Evolutionary conservation across 2,329 filamentous ascomycete species (phyloP), one percentile per base, ranked within the genome.

Genomic region (Apiospora saccharicola): DNA sequence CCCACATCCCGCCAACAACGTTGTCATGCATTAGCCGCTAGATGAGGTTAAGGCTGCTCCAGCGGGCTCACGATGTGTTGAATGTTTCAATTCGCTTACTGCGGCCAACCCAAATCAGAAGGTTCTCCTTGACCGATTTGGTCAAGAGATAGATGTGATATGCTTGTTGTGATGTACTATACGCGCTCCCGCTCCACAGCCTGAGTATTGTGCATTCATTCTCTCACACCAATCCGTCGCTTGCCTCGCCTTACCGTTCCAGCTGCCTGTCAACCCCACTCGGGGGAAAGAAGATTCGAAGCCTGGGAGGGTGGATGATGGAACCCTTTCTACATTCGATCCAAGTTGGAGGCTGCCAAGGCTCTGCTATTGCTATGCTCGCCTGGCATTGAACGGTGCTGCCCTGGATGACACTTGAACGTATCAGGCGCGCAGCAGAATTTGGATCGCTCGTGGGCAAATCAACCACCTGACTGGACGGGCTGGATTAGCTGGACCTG

Each of bases 371-470:
- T 14, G 22, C 22, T 8, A 10, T 22, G 51, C 51, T 16, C 12
- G 51, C 30, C 53, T 61, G 53, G 53, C 53, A 61, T 61, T 22
- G 37, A 37, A 30, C 53, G 53, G 34, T 64, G 57, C 34, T n/a
- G 34, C 57, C 57, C 34, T 64, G 57, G 19, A 37, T 37, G 53
- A 19, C 53, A 61, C 53, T 61, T 61, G 53, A 61, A 16, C 53
- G 53, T 61, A 61, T 61, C 53, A 61, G 53, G 53, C 53, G 53
- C 53, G 53, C 53, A 61, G 30, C 30, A 61, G 53, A 30, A 61
- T 41, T 41, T 37, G 10, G 34, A 41, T 41, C 19, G 53, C 53
- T 49, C 44, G 16, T 47, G 46, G 30, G 24, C 4, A 34, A 57
- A 64, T 22, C 22, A n/a, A 34, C 30, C 57, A 37, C 7, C 53